Evolutionary conservation across 306 rosid species (phyloP), one percentile per base, ranked within the genome.

Genomic region (Sicyos baderoa): DNA sequence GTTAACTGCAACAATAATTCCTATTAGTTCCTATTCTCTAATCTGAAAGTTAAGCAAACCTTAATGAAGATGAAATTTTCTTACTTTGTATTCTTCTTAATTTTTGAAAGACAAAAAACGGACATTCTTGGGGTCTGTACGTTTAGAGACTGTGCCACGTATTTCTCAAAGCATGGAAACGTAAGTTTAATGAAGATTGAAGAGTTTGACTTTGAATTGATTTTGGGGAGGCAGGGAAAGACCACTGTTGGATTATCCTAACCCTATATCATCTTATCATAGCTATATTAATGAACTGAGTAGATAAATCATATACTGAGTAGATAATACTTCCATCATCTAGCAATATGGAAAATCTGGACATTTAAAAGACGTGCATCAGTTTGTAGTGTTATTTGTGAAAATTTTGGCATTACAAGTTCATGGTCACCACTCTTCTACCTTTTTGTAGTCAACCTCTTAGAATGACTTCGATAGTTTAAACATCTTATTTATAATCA

Each of bases 401-500:
- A 45, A 22, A 45, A 6, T 2, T 2, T 6, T 19, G 45, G 14
- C 54, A 13, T 45, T 22, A 45, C 9, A 7, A 40, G 21, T 18
- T 37, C 17, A 10, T 19, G 70, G 32, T 65, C 17, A 6, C 54
- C 70, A 44, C 40, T 65, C 19, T 44, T 45, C 70, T 65, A 6
- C 70, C 37, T 65, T 65, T 76, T 37, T 47, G 45, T 40, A 1
- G 67, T 42, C 18, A 54, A 32, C 21, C 29, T 56, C 9, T 68
- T 64, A 63, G 72, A 53, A 53, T 25, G 49, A 42, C 6, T 45
- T 19, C 2, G 32, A 63, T 64, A 15, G 59, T 52, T 65, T 69
- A 23, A 53, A 60, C 40, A 19, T 58, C 74, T 64, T 67, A 13
- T 47, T 62, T 62, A 37, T 32, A 18, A 40, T 42, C 37, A 66